These are phyloP conservation scores for Trichosporon sp. DNA, from an alignment of 1,284 basidiomycete genomes.

Conservation along the genomic window DNA sequence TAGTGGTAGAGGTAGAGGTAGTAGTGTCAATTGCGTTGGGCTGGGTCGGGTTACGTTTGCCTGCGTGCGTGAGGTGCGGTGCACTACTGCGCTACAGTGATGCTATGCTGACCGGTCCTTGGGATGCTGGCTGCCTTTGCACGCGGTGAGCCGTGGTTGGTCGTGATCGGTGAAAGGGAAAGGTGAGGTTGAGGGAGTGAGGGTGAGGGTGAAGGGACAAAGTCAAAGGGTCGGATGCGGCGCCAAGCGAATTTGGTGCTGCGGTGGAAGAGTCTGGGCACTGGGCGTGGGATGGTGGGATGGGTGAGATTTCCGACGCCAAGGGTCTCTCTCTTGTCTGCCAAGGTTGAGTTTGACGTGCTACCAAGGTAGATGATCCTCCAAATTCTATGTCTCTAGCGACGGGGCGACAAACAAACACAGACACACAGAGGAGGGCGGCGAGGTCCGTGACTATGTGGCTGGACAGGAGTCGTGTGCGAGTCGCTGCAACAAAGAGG, in stretches of 20 bases:
- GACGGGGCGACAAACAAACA: too few relatives aligned
- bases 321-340: not conserved
- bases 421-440: not conserved
- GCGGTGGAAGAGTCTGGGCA: slow-evolving; percentile 4
- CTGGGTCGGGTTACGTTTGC: not conserved
- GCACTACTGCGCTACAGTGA: not conserved
- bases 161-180: too few relatives aligned
- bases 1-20: not conserved
- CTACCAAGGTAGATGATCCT: not conserved
- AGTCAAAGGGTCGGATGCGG: not conserved
- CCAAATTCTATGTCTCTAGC: not conserved
- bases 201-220: not conserved
- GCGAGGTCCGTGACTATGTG: not conserved
- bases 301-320: not conserved
- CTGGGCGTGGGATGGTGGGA: not conserved
- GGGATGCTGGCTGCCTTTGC: too few relatives aligned
- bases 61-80: not conserved
- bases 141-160: slow-evolving; percentile 1
- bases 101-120: too few relatives aligned
- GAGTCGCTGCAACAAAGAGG: too few relatives aligned
- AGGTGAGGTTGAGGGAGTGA: too few relatives aligned
- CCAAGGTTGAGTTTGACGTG: not conserved
- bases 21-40: too few relatives aligned
- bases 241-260: slow-evolving; percentile 3
- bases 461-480: not conserved